phyloP scores from a whole-genome alignment of 1,139 yeast species.

The Hanseniaspora sp. region DNA sequence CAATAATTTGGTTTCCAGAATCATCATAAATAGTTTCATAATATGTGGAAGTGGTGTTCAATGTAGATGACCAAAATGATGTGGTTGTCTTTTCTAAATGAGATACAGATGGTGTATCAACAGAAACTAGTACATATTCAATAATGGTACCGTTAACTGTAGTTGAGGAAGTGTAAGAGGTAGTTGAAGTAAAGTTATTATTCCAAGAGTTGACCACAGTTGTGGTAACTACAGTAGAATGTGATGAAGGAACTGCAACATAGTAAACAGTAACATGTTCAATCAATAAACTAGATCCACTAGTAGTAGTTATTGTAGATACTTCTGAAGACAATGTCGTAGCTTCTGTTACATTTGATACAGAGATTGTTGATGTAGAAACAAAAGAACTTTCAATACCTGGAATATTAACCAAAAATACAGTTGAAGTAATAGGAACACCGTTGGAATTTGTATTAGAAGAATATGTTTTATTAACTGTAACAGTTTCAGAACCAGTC shows the following conservation, averaged over 20 bases:
- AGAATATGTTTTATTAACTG: neutral
- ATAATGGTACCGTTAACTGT: neutral
- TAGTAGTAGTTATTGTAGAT: neutral
- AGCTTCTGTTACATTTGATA: neutral
- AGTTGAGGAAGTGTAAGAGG: neutral
- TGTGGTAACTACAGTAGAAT: neutral
- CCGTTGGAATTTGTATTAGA: neutral
- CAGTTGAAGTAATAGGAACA: neutral
- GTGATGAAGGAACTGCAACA: neutral
- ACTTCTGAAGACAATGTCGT: neutral
- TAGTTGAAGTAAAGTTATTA: neutral
- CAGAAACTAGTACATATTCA: neutral
- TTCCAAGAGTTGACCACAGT: neutral
- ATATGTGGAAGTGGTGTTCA: neutral
- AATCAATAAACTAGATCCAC: neutral
- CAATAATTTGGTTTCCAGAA: neutral
- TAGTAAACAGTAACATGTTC: neutral
- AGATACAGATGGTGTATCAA: neutral
- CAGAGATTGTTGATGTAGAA: neutral
- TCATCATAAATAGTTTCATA: neutral
- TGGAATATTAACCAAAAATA: neutral
- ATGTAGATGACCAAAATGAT: neutral
- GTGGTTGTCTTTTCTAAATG: neutral
- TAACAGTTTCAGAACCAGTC: neutral
- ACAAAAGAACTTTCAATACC: slow-evolving; percentile 1